phyloP scores from a whole-genome alignment of 73 alveolate genomes.

The Stentor roeselii region DNA sequence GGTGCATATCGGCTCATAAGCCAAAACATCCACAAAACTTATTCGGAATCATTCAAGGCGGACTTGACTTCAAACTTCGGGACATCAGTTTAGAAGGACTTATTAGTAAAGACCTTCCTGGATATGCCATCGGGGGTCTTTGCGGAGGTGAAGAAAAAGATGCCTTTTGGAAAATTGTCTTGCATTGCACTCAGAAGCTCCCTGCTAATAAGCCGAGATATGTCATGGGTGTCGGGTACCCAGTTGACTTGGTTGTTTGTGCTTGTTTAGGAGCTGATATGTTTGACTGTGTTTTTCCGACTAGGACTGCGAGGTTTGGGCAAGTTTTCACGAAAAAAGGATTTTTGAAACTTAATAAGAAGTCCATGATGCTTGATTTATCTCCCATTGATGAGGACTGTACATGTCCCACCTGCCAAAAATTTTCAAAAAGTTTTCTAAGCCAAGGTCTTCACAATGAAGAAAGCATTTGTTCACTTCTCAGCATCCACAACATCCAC shows the following conservation, averaged over 20 bases:
- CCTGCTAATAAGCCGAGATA: constrained; percentile 98
- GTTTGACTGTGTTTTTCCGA: constrained; percentile 98
- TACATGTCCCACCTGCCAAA: constrained; percentile 88
- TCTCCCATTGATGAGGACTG: constrained; percentile 92
- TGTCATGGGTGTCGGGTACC: constrained; percentile 99
- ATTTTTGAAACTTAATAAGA: constrained; percentile 71
- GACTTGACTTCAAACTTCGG: constrained; percentile 73
- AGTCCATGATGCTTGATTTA: constrained; percentile 68
- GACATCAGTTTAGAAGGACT: constrained; percentile 84
- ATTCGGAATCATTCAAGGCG: constrained; percentile 96
- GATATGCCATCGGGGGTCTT: constrained; percentile 99
- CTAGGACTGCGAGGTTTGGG: constrained; percentile 99
- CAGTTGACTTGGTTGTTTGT: constrained; percentile 96
- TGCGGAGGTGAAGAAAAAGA: constrained; percentile 99
- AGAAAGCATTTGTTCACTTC: constrained; percentile 81
- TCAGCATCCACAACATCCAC: constrained; percentile 91
- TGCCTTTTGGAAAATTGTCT: constrained; percentile 96
- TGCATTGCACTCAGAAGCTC: constrained; percentile 72
- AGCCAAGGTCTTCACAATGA: constrained; percentile 69
- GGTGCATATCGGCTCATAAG: constrained; percentile 86
- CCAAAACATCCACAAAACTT: constrained; percentile 81
- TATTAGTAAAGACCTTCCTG: constrained; percentile 92
- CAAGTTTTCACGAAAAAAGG: constrained; percentile 94
- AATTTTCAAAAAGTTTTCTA: constrained; percentile 87
- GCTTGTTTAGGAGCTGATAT: constrained; percentile 99